Evolutionary conservation across 768 basidiomycete genomes (phyloP).

Genomic region (Amylocystis lapponica): DNA sequence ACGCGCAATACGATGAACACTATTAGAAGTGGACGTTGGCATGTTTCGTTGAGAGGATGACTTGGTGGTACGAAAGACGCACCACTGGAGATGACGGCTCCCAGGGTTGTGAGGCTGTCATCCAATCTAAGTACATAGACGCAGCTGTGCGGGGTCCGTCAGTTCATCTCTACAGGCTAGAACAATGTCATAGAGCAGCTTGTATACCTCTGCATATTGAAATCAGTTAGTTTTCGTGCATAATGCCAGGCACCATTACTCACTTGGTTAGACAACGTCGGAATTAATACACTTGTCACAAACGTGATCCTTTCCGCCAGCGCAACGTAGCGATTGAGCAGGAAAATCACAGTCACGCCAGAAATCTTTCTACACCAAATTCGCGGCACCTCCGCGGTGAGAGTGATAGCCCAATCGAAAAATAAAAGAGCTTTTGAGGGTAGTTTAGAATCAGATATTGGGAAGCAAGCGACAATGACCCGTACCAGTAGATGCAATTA

Average conservation of each 20-base stretch:
- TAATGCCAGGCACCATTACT: too few species aligned
- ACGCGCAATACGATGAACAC: slow-evolving; percentile 14
- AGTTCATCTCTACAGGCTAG: too few species aligned
- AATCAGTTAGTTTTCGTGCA: too few species aligned
- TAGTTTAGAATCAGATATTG: not conserved
- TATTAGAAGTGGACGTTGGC: not conserved
- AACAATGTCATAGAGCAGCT: too few species aligned
- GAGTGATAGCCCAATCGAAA: slow-evolving; percentile 6
- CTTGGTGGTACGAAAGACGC: not conserved
- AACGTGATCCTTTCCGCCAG: slow-evolving; percentile 12
- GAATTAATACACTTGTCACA: slow-evolving; percentile 11
- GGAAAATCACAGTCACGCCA: slow-evolving; percentile 10
- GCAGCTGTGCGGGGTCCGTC: slow-evolving; percentile 6
- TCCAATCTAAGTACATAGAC: slow-evolving; percentile 12
- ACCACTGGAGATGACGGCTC: slow-evolving; percentile 13
- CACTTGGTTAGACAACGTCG: slow-evolving; percentile 8
- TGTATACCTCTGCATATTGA: too few species aligned
- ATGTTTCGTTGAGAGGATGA: too few species aligned
- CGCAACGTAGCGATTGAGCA: slow-evolving; percentile 11
- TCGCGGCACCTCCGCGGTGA: slow-evolving; percentile 10
- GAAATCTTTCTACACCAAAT: slow-evolving; percentile 14
- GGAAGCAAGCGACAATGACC: not conserved
- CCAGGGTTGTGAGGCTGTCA: slow-evolving; percentile 13
- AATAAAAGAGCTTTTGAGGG: slow-evolving; percentile 6
- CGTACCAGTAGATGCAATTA: not conserved